phyloP scores from a whole-genome alignment of 2,329 filamentous ascomycete species.

The Penicillium griseofulvum region DNA sequence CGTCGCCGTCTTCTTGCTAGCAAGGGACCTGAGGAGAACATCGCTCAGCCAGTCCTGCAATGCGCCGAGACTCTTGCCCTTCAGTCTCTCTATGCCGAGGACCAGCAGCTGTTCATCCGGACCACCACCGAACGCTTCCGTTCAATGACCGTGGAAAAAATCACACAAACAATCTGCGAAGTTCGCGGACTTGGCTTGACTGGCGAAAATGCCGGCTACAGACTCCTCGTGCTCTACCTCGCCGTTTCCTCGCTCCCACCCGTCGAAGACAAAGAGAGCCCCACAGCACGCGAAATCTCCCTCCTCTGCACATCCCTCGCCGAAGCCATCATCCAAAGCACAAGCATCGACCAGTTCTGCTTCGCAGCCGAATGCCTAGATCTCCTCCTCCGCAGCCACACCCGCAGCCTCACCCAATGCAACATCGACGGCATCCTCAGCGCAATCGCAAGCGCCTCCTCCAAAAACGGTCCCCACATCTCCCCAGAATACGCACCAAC shows the following conservation, averaged over 20 bases:
- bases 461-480: slow-evolving; percentile 35
- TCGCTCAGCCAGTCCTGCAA: slow-evolving; percentile 31
- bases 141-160: slow-evolving; percentile 29
- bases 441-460: slow-evolving; percentile 37
- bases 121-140: slow-evolving; percentile 36
- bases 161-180: slow-evolving; percentile 33
- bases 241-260: slow-evolving; percentile 33
- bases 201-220: slow-evolving; percentile 30
- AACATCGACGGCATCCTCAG: slow-evolving; percentile 46
- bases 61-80: slow-evolving; percentile 37
- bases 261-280: slow-evolving; percentile 40
- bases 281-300: slow-evolving; percentile 36
- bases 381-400: slow-evolving; percentile 41
- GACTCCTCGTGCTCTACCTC: slow-evolving; percentile 38
- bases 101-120: slow-evolving; percentile 39
- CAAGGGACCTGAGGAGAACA: slow-evolving; percentile 26
- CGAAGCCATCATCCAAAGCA: slow-evolving; percentile 29
- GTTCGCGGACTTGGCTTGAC: slow-evolving; percentile 31
- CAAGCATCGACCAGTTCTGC: slow-evolving; percentile 40
- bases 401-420: slow-evolving; percentile 44
- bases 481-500: slow-evolving; percentile 33
- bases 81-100: slow-evolving; percentile 37
- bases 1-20: slow-evolving; percentile 36
- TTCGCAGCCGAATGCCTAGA: slow-evolving; percentile 42
- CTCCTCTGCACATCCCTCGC: slow-evolving; percentile 36